Percentiles rank a stretch among this genome's conserved stretches.
phyloP scores from a whole-genome alignment of 2,329 filamentous ascomycete genomes.

The Akanthomyces dipterigenus region DNA sequence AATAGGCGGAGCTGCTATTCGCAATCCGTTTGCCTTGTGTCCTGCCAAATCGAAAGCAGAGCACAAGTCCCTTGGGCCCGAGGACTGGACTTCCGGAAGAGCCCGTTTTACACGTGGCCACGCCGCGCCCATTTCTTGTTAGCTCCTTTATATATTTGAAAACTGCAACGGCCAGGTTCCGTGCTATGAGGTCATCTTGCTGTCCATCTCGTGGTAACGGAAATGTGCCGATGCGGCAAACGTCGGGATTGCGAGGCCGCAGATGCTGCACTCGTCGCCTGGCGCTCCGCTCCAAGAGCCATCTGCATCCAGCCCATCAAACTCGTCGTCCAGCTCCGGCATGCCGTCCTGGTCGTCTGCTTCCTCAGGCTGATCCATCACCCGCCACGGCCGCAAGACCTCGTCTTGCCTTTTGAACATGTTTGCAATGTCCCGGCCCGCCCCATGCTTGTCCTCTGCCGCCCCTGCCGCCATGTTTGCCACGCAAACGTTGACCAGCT shows the following conservation, averaged over 20 bases:
- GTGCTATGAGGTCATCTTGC: neutral
- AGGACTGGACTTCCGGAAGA: neutral
- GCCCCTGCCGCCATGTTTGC: conserved; percentile 69
- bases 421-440: conserved; percentile 68
- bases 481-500: conserved; percentile 78
- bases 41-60: neutral
- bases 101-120: conserved; percentile 1
- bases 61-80: neutral
- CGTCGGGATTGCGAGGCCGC: conserved; percentile 45
- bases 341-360: conserved; percentile 18
- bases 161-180: neutral
- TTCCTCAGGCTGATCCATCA: conserved; percentile 29
- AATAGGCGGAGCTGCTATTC: neutral
- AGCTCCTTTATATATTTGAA: neutral
- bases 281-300: conserved; percentile 24
- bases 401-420: conserved; percentile 78
- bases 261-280: conserved; percentile 36
- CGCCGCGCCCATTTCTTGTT: neutral
- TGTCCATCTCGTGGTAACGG: conserved; percentile 29
- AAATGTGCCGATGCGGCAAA: conserved; percentile 54
- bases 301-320: neutral
- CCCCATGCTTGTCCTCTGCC: conserved; percentile 41
- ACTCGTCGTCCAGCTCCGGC: conserved; percentile 6
- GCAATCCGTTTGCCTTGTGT: neutral
- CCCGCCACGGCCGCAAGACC: conserved; percentile 59